Evolutionary conservation across 208 protist species (phyloP), one percentile per base, ranked within the genome.

Genomic region (Leptomonas pyrrhocoris): DNA sequence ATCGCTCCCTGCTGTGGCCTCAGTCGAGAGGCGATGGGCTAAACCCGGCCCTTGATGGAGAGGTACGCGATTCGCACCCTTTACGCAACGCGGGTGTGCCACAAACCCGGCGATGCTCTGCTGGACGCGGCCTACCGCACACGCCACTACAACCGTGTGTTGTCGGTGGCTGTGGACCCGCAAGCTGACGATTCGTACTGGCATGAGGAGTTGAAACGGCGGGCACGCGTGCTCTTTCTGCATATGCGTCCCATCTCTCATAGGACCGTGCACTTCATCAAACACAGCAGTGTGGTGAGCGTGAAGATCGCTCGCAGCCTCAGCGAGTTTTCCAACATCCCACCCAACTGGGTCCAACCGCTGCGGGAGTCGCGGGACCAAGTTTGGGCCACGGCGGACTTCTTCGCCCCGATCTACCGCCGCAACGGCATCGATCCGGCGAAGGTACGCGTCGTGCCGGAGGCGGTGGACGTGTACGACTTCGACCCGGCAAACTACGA

Each of bases 351-450:
- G 81, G 45, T 72, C 59, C 9, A 18, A 8, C 31, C 56, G 6
- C 27, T 73, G 58, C 56, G 40, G 23, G n/a, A n/a, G n/a, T n/a
- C n/a, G n/a, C n/a, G n/a, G n/a, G n/a, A n/a, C n/a, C n/a, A n/a
- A n/a, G n/a, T 12, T 7, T 93, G 85, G 85, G 74, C 83, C 12
- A 84, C 88, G 27, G 66, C 73, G 40, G 65, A 71, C 25, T 93
- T 93, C 67, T 73, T 88, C 67, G 23, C 53, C n/a, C 15, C 50
- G 25, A 64, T 83, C 16, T 90, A 89, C 60, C 36, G 53, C 25
- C 55, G 60, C 23, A 53, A 54, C 40, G 74, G 68, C n/a, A 75
- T 93, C 5, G 27, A 42, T 6, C 28, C 49, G 0, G 25, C 27
- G 19, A 74, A 80, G 48, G 28, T 93, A n/a, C n/a, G n/a, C n/a